These are phyloP conservation scores for Curvularia lunata DNA, from an alignment of 2,329 filamentous ascomycete species.

Conservation along the genomic window DNA sequence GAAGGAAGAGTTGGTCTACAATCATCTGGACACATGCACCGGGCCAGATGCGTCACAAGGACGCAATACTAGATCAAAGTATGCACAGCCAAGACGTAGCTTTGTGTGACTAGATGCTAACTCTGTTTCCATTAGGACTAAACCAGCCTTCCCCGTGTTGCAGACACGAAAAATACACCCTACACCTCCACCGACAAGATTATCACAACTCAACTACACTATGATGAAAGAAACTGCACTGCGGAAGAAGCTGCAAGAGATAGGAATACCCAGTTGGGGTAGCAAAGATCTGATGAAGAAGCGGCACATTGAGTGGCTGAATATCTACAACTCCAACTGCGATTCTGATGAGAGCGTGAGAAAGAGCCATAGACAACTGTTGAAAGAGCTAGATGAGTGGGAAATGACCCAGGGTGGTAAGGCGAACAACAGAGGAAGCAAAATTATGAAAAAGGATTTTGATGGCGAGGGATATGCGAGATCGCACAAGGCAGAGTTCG, in stretches of 20 bases:
- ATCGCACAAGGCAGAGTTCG: conserved; percentile 77
- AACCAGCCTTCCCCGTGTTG: conserved; percentile 29
- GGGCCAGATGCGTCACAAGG: conserved; percentile 42
- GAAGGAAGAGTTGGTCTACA: conserved; percentile 77
- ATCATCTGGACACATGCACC: conserved; percentile 77
- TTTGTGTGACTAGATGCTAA: conserved; percentile 14
- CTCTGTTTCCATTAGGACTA: conserved; percentile 21
- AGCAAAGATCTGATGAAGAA: conserved; percentile 72
- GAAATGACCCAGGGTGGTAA: conserved; percentile 78
- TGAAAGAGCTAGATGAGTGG: conserved; percentile 84
- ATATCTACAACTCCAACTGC: conserved; percentile 96
- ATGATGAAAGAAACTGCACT: conserved; percentile 81
- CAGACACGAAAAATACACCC: conserved; percentile 44
- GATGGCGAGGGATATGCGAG: conserved; percentile 77
- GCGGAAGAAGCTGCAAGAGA: conserved; percentile 79
- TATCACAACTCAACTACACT: conserved; percentile 84
- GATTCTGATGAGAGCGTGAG: conserved; percentile 71
- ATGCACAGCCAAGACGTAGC: conserved; percentile 16
- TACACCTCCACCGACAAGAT: conserved; percentile 48
- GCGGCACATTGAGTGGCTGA: conserved; percentile 91
- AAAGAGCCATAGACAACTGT: conserved; percentile 71
- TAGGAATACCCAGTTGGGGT: conserved; percentile 77
- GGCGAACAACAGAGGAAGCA: conserved; percentile 49
- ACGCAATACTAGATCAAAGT: conserved; percentile 43
- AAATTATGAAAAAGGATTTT: conserved; percentile 85